Percentiles rank a stretch among this genome's conserved stretches.
Evolutionary conservation across 2,329 filamentous ascomycete genomes (phyloP).

Genomic region (Ophiostoma montium): DNA sequence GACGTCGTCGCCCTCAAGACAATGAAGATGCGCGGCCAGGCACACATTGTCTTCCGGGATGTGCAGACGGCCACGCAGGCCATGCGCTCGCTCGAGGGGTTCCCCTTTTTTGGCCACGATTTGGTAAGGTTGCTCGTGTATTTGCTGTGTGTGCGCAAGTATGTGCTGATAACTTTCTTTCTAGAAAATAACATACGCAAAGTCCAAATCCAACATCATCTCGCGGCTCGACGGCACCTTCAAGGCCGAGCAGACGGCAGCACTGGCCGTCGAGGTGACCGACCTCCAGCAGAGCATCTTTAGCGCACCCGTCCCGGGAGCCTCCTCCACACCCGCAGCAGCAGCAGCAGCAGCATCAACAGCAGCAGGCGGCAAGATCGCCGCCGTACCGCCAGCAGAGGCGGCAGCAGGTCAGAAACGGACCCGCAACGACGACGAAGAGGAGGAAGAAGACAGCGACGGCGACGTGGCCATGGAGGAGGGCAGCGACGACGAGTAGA

Average conservation of each 20-base stretch:
- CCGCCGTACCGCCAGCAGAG: neutral
- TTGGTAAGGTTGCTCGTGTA: slow-evolving; percentile 56
- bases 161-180: neutral
- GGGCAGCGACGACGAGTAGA: slow-evolving; percentile 55
- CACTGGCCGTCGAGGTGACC: slow-evolving; percentile 48
- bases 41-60: slow-evolving; percentile 83
- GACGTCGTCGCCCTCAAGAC: slow-evolving; percentile 87
- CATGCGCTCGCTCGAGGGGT: slow-evolving; percentile 76
- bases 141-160: no score
- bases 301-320: slow-evolving; percentile 46
- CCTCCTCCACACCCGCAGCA: slow-evolving; percentile 32
- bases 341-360: slow-evolving; percentile 15
- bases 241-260: slow-evolving; percentile 49
- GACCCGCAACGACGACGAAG: slow-evolving; percentile 51
- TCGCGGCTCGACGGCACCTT: slow-evolving; percentile 88
- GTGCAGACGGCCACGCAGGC: slow-evolving; percentile 86
- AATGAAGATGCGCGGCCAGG: slow-evolving; percentile 86
- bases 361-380: neutral
- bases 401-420: slow-evolving; percentile 49
- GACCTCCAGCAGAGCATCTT: slow-evolving; percentile 72
- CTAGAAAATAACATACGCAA: slow-evolving; percentile 83
- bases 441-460: slow-evolving; percentile 50
- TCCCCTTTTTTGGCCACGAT: slow-evolving; percentile 69
- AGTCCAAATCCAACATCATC: slow-evolving; percentile 74
- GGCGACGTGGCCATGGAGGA: slow-evolving; percentile 54